Evolutionary conservation across 2,329 filamentous ascomycete genomes (phyloP).

Genomic region (Didymella arachidicola): DNA sequence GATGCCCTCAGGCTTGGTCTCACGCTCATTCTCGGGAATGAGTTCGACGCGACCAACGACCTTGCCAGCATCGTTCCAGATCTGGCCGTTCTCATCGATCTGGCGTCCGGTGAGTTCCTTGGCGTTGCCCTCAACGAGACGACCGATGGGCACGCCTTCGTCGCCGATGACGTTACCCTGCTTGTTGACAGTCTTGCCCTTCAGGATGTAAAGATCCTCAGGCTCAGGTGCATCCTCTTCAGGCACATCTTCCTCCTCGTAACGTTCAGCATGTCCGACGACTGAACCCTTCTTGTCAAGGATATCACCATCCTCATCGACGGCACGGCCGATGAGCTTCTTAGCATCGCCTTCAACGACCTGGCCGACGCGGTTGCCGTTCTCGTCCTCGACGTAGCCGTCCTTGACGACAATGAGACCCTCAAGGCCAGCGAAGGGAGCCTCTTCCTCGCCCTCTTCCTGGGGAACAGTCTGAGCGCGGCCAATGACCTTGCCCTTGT

Average conservation of each 20-base stretch:
- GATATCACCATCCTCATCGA: conserved; percentile 62
- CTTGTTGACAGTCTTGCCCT: conserved; percentile 60
- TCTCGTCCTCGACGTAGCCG: conserved; percentile 59
- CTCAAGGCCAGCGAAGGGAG: conserved; percentile 60
- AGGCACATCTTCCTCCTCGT: conserved; percentile 67
- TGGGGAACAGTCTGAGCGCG: conserved; percentile 57
- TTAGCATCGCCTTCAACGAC: conserved; percentile 60
- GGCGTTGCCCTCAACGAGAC: conserved; percentile 71
- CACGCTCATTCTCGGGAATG: conserved; percentile 70
- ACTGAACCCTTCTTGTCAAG: conserved; percentile 62
- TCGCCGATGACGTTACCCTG: conserved; percentile 60
- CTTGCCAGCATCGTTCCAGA: conserved; percentile 76
- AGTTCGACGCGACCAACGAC: conserved; percentile 73
- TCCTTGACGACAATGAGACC: conserved; percentile 60
- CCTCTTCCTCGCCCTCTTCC: conserved; percentile 58
- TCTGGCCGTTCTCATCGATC: conserved; percentile 74
- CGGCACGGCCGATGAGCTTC: conserved; percentile 59
- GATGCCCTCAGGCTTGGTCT: conserved; percentile 59
- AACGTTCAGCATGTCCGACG: conserved; percentile 61
- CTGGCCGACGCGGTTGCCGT: conserved; percentile 59
- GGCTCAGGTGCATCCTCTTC: conserved; percentile 52
- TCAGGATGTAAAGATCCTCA: conserved; percentile 56
- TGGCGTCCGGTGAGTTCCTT: conserved; percentile 71
- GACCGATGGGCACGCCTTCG: conserved; percentile 63
- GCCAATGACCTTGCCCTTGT: conserved; percentile 61